Conservation (phyloP, 2,329 filamentous ascomycete genomes). For the Monosporascus sp. region DNA sequence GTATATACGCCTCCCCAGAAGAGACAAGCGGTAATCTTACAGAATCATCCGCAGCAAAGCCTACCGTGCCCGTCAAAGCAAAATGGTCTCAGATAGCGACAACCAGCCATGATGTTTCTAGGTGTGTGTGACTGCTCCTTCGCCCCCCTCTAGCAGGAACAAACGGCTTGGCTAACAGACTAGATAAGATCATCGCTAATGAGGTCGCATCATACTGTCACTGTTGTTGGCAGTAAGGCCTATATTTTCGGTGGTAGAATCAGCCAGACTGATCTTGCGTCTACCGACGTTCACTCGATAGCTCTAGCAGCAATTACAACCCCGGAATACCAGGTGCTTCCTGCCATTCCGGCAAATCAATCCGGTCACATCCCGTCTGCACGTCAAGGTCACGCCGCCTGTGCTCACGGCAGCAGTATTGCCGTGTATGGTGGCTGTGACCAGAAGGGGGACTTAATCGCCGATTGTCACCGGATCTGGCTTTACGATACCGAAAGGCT, state of each 20-base stretch:
- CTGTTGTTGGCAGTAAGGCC: slow-evolving; percentile 45
- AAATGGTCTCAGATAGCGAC: slow-evolving; percentile 41
- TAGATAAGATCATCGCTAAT: slow-evolving; percentile 31
- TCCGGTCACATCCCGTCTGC: slow-evolving; percentile 24
- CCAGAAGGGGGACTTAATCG: slow-evolving; percentile 20
- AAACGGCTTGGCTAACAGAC: background rate
- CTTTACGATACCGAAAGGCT: slow-evolving; percentile 30
- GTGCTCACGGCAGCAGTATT: slow-evolving; percentile 25
- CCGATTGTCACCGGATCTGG: slow-evolving; percentile 30
- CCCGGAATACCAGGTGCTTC: slow-evolving; percentile 28
- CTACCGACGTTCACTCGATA: slow-evolving; percentile 46
- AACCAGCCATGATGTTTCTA: slow-evolving; percentile 21
- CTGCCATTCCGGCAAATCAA: slow-evolving; percentile 23
- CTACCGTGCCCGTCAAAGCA: slow-evolving; percentile 46
- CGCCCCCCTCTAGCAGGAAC: background rate
- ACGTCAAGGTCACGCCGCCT: slow-evolving; percentile 31
- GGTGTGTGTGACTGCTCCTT: slow-evolving; percentile 12
- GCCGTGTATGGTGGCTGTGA: slow-evolving; percentile 32
- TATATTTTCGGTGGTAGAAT: slow-evolving; percentile 50
- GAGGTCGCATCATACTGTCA: slow-evolving; percentile 45
- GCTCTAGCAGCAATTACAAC: slow-evolving; percentile 37
- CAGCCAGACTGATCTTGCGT: slow-evolving; percentile 33
- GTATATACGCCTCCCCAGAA: background rate
- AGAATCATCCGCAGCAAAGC: slow-evolving; percentile 29
- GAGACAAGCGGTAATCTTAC: background rate